Conservation (phyloP, 768 basidiomycete genomes). For the Pholiota microspora region DNA sequence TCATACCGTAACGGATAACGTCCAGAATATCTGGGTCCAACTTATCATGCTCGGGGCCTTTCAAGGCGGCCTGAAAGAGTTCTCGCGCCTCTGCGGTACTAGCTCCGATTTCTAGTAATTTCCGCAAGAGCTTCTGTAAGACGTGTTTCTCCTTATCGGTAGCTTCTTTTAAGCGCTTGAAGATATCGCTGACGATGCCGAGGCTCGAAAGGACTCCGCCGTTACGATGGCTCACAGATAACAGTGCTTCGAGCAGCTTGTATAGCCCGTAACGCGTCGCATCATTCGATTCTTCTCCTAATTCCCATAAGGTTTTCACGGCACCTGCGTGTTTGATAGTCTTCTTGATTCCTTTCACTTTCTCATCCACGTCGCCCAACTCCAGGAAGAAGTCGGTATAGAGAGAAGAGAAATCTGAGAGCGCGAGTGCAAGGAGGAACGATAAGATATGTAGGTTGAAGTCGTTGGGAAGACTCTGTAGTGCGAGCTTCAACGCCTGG, state of each 20-base stretch:
- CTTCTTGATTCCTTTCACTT: conserved; percentile 39
- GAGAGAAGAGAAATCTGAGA: conserved; percentile 54
- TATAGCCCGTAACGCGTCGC: conserved; percentile 46
- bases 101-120: conserved; percentile 75
- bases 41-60: conserved; percentile 41
- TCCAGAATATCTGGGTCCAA: conserved; percentile 69
- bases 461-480: conserved; percentile 51
- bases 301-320: conserved; percentile 57
- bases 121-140: conserved; percentile 59
- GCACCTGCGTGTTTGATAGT: conserved; percentile 59
- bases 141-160: conserved; percentile 52
- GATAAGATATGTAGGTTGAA: conserved; percentile 48
- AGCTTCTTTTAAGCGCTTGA: conserved; percentile 26
- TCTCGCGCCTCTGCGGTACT: conserved; percentile 59
- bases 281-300: conserved; percentile 28
- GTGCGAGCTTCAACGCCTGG: conserved; percentile 56
- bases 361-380: conserved; percentile 37
- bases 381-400: conserved; percentile 54
- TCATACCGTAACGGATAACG: conserved; percentile 67
- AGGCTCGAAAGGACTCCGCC: conserved; percentile 62
- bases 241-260: conserved; percentile 63
- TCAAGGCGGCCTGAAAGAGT: conserved; percentile 59
- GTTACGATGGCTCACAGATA: conserved; percentile 63
- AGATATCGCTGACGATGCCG: conserved; percentile 52
- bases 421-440: conserved; percentile 63